These are phyloP conservation scores for Azolla pinnata DNA, from an alignment of 75 land plant genomes.

Conservation along the genomic window DNA sequence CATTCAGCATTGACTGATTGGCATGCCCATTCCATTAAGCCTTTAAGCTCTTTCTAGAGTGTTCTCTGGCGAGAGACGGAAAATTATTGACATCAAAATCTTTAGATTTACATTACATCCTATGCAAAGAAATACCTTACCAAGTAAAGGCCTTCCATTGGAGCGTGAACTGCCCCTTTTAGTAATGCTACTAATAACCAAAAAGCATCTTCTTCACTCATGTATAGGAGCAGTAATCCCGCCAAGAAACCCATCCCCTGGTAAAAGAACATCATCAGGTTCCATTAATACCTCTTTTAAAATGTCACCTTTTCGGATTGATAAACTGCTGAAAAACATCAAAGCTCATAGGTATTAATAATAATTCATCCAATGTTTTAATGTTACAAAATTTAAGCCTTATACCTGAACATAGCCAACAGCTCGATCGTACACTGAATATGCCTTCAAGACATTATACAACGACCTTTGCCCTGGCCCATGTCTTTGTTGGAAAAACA, in stretches of 20 bases:
- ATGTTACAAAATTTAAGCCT: not conserved
- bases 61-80: too few relatives aligned
- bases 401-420: conserved; percentile 98
- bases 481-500: conserved; percentile 98
- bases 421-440: conserved; percentile 91
- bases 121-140: too few relatives aligned
- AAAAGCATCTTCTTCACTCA: conserved; percentile 99
- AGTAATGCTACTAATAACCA: conserved; percentile 93
- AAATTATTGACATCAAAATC: too few relatives aligned
- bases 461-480: conserved; percentile 99
- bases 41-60: too few relatives aligned
- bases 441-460: conserved; percentile 95
- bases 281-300: too few relatives aligned
- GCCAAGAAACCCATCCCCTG: conserved; percentile 99
- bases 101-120: too few relatives aligned
- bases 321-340: too few relatives aligned
- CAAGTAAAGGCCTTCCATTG: conserved; percentile 97
- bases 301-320: too few relatives aligned
- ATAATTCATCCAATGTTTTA: not conserved
- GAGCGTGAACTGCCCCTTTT: conserved; percentile 96
- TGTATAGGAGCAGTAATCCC: conserved; percentile 88
- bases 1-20: too few relatives aligned
- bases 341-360: not conserved
- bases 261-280: conserved; percentile 1
- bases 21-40: too few relatives aligned